Base-by-base conservation (phyloP, 2,329 filamentous ascomycete species). In the Pseudopithomyces chartarum region DNA sequence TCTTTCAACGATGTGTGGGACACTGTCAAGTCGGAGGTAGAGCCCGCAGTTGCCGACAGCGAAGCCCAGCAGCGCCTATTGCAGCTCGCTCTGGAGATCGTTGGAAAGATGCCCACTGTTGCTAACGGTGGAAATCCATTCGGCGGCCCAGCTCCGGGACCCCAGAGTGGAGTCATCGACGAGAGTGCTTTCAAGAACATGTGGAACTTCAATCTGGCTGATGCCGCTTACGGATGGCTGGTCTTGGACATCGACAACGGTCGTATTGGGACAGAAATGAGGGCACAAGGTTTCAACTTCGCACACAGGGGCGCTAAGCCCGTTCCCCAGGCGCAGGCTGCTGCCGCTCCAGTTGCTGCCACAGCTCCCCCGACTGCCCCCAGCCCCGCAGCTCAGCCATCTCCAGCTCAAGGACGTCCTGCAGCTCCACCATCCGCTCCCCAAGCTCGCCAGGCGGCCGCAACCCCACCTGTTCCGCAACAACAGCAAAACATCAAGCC, bases 181-280 rank as follows among this genome's bases (percentile, higher is more conserved):
- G 95, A 99, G 81, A 97, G 93, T 69, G 95, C 95, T 1, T 99
- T 99, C 85, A 99, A 99, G 83, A 99, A 99, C 76, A 98, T 98
- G 95, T 99, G 95, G 95, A 99, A 99, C 78, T 99, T 99, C 80
- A 98, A 98, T 77, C 79, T 99, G 64, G 95, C 95, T 29, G 95
- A 99, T 80, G 95, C 95, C 54, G 94, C 95, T 19, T 99, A 98
- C 75, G 95, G 95, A 59, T 99, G 92, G 83, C 83, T 99, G 50
- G 92, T 98, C 15, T 80, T 99, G 56, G 95, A 99, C 75, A 89
- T 99, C 58, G 95, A 99, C 73, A 91, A 92, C 71, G 95, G 95
- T 50, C 88, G 95, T 42, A 98, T 99, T 66, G 95, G 93, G 45
- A 99, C 95, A 0, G 95, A 99, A 79, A 99, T 99, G 95, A 88